Evolutionary conservation across 805 yeast species (phyloP), one percentile per base, ranked within the genome.

Genomic region (Sugiyamaella marilandica): DNA sequence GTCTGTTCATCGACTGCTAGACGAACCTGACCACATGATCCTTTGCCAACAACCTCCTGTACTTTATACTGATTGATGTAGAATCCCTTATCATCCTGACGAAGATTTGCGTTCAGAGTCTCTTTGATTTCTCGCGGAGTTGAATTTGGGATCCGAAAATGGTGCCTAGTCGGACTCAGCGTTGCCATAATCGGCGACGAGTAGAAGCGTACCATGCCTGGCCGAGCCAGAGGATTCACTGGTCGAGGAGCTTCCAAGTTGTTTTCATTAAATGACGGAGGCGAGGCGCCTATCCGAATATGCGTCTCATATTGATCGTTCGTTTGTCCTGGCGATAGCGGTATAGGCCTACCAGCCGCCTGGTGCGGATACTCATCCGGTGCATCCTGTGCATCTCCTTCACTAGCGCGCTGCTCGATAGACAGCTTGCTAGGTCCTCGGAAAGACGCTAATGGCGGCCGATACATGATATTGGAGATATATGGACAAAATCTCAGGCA

Each of bases 11-110:
- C 97, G 19, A 76, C 74, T 1, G 95, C 97, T 21, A 87, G 68
- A 65, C 85, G 87, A 0, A 90, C 95, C 62, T 84, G 83, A 1
- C 97, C 97, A 73, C 87, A 91, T 2, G 95, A 81, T 0, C 98
- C 98, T 55, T 86, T 86, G 2, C 97, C 97, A 11, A 91, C 81
- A 55, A 82, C 88, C 53, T 81, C 76, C n/a, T 81, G 62, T 9
- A 92, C 81, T 50, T 76, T 74, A 67, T 92, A 92, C 61, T 72
- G 73, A 55, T 72, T 72, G 33, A 72, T 58, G 33, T 53, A 55
- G 24, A 33, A 41, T n/a, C 70, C 68, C 8, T 60, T 54, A 18
- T 64, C 64, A 41, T 65, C 68, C 43, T 64, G 65, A 7, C 56
- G 47, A 45, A 53, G 54, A 19, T 54, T 53, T 43, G 70, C 62